Evolutionary conservation across 139 green algal species (phyloP), one percentile per base, ranked within the genome.

Genomic region (Chlorella sorokiniana): DNA sequence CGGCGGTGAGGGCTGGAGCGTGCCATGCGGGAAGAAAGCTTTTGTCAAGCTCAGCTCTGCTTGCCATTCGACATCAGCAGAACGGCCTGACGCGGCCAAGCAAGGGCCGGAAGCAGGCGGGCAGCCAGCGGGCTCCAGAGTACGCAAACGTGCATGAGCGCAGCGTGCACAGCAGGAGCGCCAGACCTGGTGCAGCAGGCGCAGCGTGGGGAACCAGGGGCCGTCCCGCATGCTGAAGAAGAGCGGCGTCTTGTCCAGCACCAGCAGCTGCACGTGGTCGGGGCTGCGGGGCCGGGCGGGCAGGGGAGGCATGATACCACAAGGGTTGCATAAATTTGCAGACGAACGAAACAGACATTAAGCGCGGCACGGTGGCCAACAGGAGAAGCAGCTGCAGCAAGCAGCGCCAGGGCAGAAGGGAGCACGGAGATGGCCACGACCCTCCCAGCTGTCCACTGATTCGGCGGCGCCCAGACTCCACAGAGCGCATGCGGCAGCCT

Each of bases 201-300:
- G 85, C 64, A 99, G 89, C 23, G 94, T 98, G 35, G 96, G 97
- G 79, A 96, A 98, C 94, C 96, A 99, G 37, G 91, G 93, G 0
- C 94, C 94, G 71, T 99, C 96, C 1, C 96, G 85, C 62, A 96
- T 87, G 51, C 91, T 89, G 86, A 98, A 99, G 78, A 99, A 99
- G 0, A 98, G 79, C 1, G 96, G 95, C 31, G 85, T 87, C 48
- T 91, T 84, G 71, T 96, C 91, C 7, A 98, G 76, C 31, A 98
- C 88, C 9, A 96, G 89, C 1, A 99, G 69, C 82, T 97, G 93
- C 41, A 98, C 82, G 64, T 98, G 91, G 64, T 93, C 90, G 29
- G 91, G 94, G 74, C 88, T 96, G 91, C 75, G 52, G 33, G 23
- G 11, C 1, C 51, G 51, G 16, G 33, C 8, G 64, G 14, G 48